phyloP scores from a whole-genome alignment of 257 asterid genomes.

The Rehmannia glutinosa region DNA sequence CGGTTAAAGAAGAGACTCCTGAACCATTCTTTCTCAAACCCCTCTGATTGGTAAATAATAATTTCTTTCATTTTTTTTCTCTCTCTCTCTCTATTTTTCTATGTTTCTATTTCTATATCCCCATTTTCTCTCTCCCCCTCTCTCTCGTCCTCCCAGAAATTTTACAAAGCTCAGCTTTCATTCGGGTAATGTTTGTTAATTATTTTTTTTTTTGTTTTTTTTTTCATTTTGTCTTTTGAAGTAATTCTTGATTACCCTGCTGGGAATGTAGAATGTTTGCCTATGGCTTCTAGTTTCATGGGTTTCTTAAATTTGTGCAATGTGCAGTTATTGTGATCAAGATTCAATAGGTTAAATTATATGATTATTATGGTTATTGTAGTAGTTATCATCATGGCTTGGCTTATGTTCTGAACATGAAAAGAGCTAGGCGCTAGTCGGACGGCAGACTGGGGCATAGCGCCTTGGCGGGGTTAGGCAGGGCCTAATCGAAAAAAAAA shows the following conservation, averaged over 20 bases:
- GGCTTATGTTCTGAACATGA: too few species aligned
- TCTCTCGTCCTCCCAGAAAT: constrained; percentile 21
- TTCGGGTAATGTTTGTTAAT: constrained; percentile 11
- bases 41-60: constrained; percentile 23
- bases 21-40: constrained; percentile 19
- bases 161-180: constrained; percentile 10
- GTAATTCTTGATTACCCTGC: not conserved
- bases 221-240: not conserved
- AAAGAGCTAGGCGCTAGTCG: too few species aligned
- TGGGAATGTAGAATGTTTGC: not conserved
- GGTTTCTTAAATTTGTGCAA: not conserved
- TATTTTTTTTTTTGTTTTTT: not conserved
- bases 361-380: too few species aligned
- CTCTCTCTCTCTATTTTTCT: not conserved
- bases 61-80: constrained; percentile 1
- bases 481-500: too few species aligned
- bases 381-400: too few species aligned
- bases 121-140: constrained; percentile 10
- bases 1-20: constrained; percentile 19
- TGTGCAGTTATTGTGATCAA: not conserved
- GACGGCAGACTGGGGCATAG: not conserved
- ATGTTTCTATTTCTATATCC: constrained; percentile 12
- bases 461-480: too few species aligned
- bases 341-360: too few species aligned
- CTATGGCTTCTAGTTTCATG: not conserved